Conservation (phyloP, 208 protist genomes). For the Acanthamoeba divionensis region DNA sequence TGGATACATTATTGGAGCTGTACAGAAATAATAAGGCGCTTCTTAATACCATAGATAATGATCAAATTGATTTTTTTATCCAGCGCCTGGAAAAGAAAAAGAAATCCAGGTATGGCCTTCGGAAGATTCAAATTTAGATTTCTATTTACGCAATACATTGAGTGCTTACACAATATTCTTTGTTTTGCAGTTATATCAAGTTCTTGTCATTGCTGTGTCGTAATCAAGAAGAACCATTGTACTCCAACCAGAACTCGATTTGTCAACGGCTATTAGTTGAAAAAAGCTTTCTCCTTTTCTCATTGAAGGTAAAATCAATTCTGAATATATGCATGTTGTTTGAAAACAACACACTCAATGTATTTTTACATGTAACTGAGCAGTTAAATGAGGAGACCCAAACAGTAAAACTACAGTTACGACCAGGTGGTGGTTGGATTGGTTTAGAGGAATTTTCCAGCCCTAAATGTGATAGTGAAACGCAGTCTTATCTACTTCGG, state of each 20-base stretch:
- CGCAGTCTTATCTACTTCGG: not conserved
- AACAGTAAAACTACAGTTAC: not conserved
- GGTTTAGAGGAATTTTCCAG: not conserved
- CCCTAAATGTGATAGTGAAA: not conserved
- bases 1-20: not conserved
- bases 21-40: not conserved
- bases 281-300: not conserved
- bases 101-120: not conserved
- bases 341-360: no score
- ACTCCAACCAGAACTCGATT: not conserved
- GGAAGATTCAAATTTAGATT: no score
- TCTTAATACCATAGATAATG: not conserved
- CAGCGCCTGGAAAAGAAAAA: not conserved
- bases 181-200: no score
- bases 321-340: not conserved
- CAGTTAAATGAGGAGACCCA: not conserved
- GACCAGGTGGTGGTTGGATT: not conserved
- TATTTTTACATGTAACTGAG: not conserved
- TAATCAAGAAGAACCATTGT: not conserved
- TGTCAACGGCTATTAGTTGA: not conserved
- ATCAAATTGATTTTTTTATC: constrained; percentile 14
- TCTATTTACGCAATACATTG: no score
- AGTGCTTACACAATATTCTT: no score
- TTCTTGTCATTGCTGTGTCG: not conserved
- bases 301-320: not conserved